Conservation (phyloP, 2,329 filamentous ascomycete species). For the Metarhizium humberi region DNA sequence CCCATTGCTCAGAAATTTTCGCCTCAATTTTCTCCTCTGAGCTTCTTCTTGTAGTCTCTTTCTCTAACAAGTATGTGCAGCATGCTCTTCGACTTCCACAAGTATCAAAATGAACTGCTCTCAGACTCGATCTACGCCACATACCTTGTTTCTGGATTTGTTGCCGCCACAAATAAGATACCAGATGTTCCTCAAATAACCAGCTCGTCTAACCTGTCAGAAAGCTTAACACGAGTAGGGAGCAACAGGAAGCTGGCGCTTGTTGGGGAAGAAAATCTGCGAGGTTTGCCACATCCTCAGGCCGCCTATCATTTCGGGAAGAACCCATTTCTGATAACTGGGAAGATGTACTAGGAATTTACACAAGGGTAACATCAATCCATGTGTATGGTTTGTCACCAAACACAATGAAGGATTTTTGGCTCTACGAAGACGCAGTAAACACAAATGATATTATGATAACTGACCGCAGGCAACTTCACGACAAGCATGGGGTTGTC, state of each 20-base stretch:
- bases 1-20: not conserved
- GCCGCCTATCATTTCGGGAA: not conserved
- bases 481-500: conserved; percentile 2
- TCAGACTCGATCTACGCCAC: conserved; percentile 75
- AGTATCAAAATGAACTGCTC: conserved; percentile 72
- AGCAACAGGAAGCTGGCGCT: conserved; percentile 46
- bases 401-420: not conserved
- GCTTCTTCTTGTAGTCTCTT: conserved; percentile 4
- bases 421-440: conserved; percentile 1
- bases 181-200: conserved; percentile 51
- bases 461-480: not conserved
- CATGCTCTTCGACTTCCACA: conserved; percentile 85
- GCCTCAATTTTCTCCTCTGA: conserved; percentile 14
- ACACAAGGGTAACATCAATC: conserved; percentile 65
- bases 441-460: conserved; percentile 5
- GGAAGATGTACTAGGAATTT: conserved; percentile 56
- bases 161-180: not conserved
- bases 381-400: conserved; percentile 70
- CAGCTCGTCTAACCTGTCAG: conserved; percentile 36
- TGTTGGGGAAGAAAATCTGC: conserved; percentile 62
- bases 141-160: conserved; percentile 71
- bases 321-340: conserved; percentile 6
- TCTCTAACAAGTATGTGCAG: conserved; percentile 32
- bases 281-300: conserved; percentile 36
- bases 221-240: not conserved